Percentiles rank a stretch among this genome's conserved stretches.
Conservation (phyloP, 1,284 basidiomycete genomes). For the Abortiporus biennis region DNA sequence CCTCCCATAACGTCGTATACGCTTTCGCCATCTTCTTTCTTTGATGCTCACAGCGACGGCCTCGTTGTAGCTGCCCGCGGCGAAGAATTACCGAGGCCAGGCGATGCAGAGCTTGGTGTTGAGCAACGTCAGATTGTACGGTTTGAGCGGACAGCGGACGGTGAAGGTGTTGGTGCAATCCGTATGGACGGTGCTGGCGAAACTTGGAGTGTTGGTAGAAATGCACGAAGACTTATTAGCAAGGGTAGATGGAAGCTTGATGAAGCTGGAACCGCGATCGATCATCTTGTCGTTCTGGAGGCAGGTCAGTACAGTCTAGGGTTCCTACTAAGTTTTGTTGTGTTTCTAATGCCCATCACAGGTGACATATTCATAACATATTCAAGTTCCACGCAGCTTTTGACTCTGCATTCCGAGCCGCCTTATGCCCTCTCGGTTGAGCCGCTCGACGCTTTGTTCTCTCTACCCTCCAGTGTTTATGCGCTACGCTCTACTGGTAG, state of each 20-base stretch:
- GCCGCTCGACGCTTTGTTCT: slow-evolving; percentile 51
- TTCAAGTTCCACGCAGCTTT: slow-evolving; percentile 30
- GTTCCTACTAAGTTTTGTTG: not conserved
- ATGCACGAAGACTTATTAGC: slow-evolving; percentile 36
- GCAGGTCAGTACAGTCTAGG: slow-evolving; percentile 35
- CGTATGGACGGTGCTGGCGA: slow-evolving; percentile 51
- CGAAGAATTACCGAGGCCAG: slow-evolving; percentile 17
- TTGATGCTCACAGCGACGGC: slow-evolving; percentile 50
- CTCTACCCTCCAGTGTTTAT: slow-evolving; percentile 37
- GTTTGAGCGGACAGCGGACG: slow-evolving; percentile 73
- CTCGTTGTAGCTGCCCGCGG: slow-evolving; percentile 29
- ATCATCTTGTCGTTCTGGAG: slow-evolving; percentile 63
- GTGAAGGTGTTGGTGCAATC: slow-evolving; percentile 62
- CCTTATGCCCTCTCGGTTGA: slow-evolving; percentile 43
- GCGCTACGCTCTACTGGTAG: slow-evolving; percentile 13
- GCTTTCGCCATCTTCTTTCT: slow-evolving; percentile 50
- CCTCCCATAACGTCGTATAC: slow-evolving; percentile 53
- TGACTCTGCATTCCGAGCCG: slow-evolving; percentile 46
- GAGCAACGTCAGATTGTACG: slow-evolving; percentile 38
- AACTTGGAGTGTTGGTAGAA: slow-evolving; percentile 48
- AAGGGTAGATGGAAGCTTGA: slow-evolving; percentile 36
- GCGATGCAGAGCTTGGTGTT: slow-evolving; percentile 37
- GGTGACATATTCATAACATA: slow-evolving; percentile 42
- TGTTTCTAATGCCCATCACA: slow-evolving; percentile 8
- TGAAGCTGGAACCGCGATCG: slow-evolving; percentile 28